These are phyloP conservation scores for Yamagishiella unicocca DNA, from an alignment of 139 green algal species.

Conservation along the genomic window DNA sequence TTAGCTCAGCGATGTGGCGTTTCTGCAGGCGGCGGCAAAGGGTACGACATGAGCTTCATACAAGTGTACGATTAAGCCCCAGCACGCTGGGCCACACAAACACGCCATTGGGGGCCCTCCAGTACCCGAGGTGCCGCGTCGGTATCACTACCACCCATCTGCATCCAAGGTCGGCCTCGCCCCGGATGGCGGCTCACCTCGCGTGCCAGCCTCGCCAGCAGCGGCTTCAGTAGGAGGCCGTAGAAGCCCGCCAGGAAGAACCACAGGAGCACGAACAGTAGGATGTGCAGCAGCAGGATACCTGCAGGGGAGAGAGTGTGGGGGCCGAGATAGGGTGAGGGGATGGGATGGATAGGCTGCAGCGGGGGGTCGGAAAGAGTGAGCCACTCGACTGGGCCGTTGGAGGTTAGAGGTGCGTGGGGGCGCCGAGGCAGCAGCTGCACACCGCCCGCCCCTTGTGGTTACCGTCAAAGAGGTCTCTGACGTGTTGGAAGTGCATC, in stretches of 20 bases:
- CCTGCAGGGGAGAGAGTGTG: neutral
- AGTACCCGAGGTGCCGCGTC: neutral
- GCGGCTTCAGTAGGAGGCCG: slow-evolving; percentile 22
- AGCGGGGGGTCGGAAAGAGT: too few species aligned
- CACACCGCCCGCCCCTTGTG: too few species aligned
- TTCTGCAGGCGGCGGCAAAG: neutral
- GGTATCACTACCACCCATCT: neutral
- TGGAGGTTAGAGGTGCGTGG: neutral
- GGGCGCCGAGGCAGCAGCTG: too few species aligned
- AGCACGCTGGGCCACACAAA: too few species aligned
- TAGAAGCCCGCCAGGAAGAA: slow-evolving; percentile 30
- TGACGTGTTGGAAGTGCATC: slow-evolving; percentile 11
- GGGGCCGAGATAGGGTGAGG: neutral
- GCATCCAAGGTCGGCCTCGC: too few species aligned
- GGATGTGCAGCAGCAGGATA: slow-evolving; percentile 35
- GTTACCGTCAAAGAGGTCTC: neutral
- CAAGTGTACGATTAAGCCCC: neutral
- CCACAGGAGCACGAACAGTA: slow-evolving; percentile 29
- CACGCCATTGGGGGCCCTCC: too few species aligned
- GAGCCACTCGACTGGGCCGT: too few species aligned
- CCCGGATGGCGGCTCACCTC: too few species aligned
- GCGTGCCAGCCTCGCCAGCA: neutral
- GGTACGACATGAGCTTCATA: neutral
- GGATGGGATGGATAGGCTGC: neutral
- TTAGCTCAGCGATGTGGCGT: slow-evolving; percentile 29